Evolutionary conservation across 192 early-diverging fungal genomes (phyloP), one percentile per base, ranked within the genome.

Genomic region (Gamsiella multidivaricata): DNA sequence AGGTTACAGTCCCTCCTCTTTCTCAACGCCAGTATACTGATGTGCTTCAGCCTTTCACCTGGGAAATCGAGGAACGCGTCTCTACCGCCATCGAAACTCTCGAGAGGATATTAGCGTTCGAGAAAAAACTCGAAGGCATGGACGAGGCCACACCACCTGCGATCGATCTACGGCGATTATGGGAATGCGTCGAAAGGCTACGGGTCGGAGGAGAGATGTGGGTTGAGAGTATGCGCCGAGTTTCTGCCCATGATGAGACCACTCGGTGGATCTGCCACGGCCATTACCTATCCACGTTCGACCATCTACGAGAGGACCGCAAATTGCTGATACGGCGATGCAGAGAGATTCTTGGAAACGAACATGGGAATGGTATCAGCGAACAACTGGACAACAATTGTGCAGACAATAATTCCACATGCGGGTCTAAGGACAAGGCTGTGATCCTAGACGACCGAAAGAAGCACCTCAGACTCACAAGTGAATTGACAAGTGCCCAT

Each of bases 51-150:
- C 69, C 69, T 2, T 70, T 70, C 43, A 62, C 69, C 14, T 70
- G 69, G 69, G 69, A 70, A 18, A 53, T 70, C 20, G 37, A 62
- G 34, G 69, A 70, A 14, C 69, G 69, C 5, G 52, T 70, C 7
- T 47, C 59, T 20, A 70, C 69, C 17, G 69, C 69, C 14, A 70
- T 70, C 25, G 11, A 53, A 6, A 41, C 47, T 0, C 33, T 70
- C 5, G 39, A 70, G 50, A 11, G 37, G 22, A 29, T 47, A 23
- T 33, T 32, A 2, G 2, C 36, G 8, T n/a, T n/a, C n/a, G 14
- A 17, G 15, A 22, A 33, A 25, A 17, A 32, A 37, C 43, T 14
- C 26, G 32, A 43, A 17, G 7, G 11, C 5, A 47, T 20, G 17
- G 67, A 52, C 0, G 11, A 4, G 20, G 10, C 9, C 6, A 5